phyloP scores from a whole-genome alignment of 2,329 filamentous ascomycete genomes.

The Rhytidhysteron rufulum region DNA sequence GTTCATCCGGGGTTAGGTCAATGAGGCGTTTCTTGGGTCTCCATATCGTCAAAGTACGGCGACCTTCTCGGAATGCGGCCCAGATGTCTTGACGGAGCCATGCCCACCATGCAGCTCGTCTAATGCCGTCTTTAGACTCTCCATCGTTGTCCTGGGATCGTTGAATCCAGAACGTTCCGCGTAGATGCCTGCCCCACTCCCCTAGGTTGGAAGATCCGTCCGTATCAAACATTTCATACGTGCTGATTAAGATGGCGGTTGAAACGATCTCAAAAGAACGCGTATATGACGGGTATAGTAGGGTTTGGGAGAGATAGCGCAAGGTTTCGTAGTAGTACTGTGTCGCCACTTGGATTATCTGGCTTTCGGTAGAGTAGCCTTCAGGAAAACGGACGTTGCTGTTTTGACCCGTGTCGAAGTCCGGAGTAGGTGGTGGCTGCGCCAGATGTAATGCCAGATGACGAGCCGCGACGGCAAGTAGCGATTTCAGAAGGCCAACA shows the following conservation, averaged over 20 bases:
- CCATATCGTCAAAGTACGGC: conserved; percentile 55
- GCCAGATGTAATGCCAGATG: conserved; percentile 38
- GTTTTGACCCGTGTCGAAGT: conserved; percentile 28
- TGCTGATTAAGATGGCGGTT: conserved; percentile 56
- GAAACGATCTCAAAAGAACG: conserved; percentile 53
- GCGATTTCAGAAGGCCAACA: conserved; percentile 51
- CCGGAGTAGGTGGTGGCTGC: conserved; percentile 12
- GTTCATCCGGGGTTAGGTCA: conserved; percentile 45
- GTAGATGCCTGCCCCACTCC: conserved; percentile 57
- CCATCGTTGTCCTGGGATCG: conserved; percentile 55
- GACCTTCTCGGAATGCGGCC: conserved; percentile 55
- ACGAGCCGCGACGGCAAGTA: conserved; percentile 49
- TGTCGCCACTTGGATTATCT: too few species aligned
- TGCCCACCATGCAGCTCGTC: conserved; percentile 59
- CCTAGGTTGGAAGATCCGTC: too few species aligned
- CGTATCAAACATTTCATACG: conserved; percentile 59
- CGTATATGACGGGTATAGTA: conserved; percentile 53
- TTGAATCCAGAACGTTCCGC: conserved; percentile 62
- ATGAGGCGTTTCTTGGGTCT: conserved; percentile 44
- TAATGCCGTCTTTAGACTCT: conserved; percentile 50
- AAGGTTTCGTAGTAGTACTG: conserved; percentile 60
- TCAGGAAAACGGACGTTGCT: too few species aligned
- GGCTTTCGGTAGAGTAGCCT: too few species aligned
- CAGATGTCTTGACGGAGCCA: conserved; percentile 61
- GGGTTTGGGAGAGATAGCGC: conserved; percentile 54